Base-by-base conservation (phyloP, 257 asterid genomes). In the Forsythia suspensa region DNA sequence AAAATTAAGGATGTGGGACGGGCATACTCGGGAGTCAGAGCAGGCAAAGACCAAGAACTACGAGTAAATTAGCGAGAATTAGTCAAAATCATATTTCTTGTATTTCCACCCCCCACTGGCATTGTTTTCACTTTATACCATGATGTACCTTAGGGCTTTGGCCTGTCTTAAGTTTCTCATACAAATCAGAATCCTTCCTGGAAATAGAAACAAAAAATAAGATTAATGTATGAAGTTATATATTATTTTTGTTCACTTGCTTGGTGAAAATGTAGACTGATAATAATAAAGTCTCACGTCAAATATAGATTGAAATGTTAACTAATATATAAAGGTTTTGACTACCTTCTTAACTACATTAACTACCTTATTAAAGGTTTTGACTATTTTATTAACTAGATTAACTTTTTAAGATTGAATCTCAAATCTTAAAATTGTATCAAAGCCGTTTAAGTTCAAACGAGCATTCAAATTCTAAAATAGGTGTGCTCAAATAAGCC, bases 41-140 rank as follows among this genome's bases (percentile, higher is more conserved):
- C 94, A 90, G 0, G 92, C 94, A 85, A 90, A 88, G 46, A 90
- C 94, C 87, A 90, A 42, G 74, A 85, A 88, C 91, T 90, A 85
- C 82, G 34, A 7, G 51, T 10, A 65, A 15, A 77, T 55, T 10
- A 37, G 0, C 68, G 39, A 21, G 0, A 43, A 71, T 4, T 51
- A 66, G 43, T 81, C 52, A 34, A 34, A 37, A 9, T 0, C 4
- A 43, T 34, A 20, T 72, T 72, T n/a, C 34, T 29, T 41, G 11
- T 16, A 59, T 61, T 9, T 11, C 29, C 21, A 13, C 11, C 36
- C 36, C 15, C 29, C 11, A 5, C 0, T 72, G 24, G 5, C 9
- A 21, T 57, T 69, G 20, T 69, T 69, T 15, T 6, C 13, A 13
- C 3, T 38, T 75, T 63, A 63, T 24, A 63, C 1, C 20, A 24